Conservation (phyloP, 495 filamentous ascomycete genomes). For the Xylaria grammica region DNA sequence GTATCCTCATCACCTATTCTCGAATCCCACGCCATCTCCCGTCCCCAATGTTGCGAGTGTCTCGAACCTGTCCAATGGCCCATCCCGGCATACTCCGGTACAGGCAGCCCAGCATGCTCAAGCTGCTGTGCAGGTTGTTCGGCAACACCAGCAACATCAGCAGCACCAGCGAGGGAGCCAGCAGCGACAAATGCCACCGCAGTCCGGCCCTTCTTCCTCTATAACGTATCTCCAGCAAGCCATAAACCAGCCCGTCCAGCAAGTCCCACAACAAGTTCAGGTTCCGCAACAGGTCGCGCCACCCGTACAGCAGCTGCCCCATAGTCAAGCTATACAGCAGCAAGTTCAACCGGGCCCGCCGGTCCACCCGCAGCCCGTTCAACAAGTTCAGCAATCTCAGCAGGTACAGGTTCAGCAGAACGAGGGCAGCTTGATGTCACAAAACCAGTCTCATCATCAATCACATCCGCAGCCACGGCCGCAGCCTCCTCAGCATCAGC, state of each 20-base stretch:
- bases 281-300: slow-evolving; percentile 35
- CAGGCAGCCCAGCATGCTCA: slow-evolving; percentile 46
- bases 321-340: slow-evolving; percentile 36
- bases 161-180: slow-evolving; percentile 36
- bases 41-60: slow-evolving; percentile 42
- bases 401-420: slow-evolving; percentile 38
- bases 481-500: slow-evolving; percentile 38
- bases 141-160: slow-evolving; percentile 37
- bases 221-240: slow-evolving; percentile 38
- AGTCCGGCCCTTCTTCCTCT: slow-evolving; percentile 29
- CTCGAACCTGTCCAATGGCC: slow-evolving; percentile 43
- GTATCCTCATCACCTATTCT: slow-evolving; percentile 44
- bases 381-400: slow-evolving; percentile 26
- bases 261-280: slow-evolving; percentile 33
- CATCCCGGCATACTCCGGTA: slow-evolving; percentile 39
- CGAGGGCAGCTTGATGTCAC: slow-evolving; percentile 35
- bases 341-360: slow-evolving; percentile 39
- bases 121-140: slow-evolving; percentile 43
- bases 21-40: slow-evolving; percentile 41
- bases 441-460: slow-evolving; percentile 38
- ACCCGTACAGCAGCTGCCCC: slow-evolving; percentile 37
- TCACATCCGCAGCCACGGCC: slow-evolving; percentile 31
- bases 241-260: slow-evolving; percentile 40
- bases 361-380: slow-evolving; percentile 27
- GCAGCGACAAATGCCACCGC: slow-evolving; percentile 37